Evolutionary conservation across 345 rosid genomes (phyloP).

Genomic region (Mercurialis annua): DNA sequence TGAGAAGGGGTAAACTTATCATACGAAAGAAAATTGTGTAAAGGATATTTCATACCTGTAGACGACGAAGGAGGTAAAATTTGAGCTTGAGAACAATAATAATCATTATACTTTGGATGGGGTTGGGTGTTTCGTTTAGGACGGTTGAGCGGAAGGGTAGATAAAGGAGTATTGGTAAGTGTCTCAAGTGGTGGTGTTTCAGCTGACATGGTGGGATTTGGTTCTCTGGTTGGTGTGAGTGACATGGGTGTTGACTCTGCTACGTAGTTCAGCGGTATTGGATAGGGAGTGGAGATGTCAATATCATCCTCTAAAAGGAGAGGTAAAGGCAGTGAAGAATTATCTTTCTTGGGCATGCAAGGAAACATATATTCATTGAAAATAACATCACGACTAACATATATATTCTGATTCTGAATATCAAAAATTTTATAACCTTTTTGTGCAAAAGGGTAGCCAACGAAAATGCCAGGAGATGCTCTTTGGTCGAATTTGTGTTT

Average conservation of each 20-base stretch:
- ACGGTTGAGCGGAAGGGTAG: background rate
- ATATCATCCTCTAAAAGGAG: background rate
- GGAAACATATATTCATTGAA: conserved; percentile 1
- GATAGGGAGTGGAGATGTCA: background rate
- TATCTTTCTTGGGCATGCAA: background rate
- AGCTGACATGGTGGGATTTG: background rate
- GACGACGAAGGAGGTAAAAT: no score
- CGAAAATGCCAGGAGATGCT: background rate
- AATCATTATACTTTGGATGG: background rate
- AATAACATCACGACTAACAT: background rate
- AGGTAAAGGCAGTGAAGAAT: background rate
- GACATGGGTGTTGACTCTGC: no score
- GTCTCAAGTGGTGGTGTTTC: no score
- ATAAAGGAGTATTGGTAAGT: no score
- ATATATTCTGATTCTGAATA: background rate
- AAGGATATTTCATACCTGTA: background rate
- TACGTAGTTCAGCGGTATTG: no score
- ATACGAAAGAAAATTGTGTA: background rate
- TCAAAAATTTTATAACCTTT: background rate
- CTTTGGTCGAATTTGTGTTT: background rate
- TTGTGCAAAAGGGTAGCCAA: background rate
- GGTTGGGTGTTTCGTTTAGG: background rate
- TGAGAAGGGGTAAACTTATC: background rate
- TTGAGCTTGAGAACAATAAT: background rate
- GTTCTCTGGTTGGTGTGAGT: no score